A percentile compares a stretch with the other conserved stretches of the same genome.
These are phyloP conservation scores for Cladophialophora immunda DNA, from an alignment of 2,329 filamentous ascomycete genomes.

Conservation along the genomic window DNA sequence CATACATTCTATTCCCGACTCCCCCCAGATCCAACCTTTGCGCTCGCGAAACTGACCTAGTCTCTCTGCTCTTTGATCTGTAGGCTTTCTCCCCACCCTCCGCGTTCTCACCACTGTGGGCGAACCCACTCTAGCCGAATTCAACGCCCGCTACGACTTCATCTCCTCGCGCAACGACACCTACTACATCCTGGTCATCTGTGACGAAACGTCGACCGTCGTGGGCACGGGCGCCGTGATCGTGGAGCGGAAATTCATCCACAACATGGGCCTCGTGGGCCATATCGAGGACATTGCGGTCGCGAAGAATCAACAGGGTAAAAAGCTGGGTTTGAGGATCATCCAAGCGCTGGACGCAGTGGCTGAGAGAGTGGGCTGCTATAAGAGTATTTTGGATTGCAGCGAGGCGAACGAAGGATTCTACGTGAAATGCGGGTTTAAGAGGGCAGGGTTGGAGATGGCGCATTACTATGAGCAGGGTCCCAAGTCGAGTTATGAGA, in stretches of 20 bases:
- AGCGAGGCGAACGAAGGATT: conserved; percentile 96
- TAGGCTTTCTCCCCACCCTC: conserved; percentile 85
- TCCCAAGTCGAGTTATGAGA: conserved; percentile 28
- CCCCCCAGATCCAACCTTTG: neutral
- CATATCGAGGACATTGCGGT: conserved; percentile 99
- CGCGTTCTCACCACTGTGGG: conserved; percentile 92
- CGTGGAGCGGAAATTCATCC: conserved; percentile 82
- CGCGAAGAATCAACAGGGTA: conserved; percentile 92
- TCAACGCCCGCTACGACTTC: conserved; percentile 82
- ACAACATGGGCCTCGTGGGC: conserved; percentile 71
- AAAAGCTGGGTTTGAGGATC: conserved; percentile 90
- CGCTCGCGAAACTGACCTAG: neutral
- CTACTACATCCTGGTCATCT: conserved; percentile 88
- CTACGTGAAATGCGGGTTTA: conserved; percentile 97
- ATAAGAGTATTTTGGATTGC: conserved; percentile 97
- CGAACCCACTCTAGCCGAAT: conserved; percentile 78
- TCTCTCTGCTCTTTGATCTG: neutral
- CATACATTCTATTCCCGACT: neutral
- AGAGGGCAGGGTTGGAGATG: conserved; percentile 93
- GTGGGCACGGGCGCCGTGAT: conserved; percentile 92
- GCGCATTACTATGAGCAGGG: conserved; percentile 78
- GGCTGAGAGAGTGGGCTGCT: conserved; percentile 88
- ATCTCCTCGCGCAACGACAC: conserved; percentile 76
- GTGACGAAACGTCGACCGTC: conserved; percentile 73
- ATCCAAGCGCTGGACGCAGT: conserved; percentile 94